Percentiles rank a stretch among this genome's conserved stretches.
Evolutionary conservation across 345 rosid species (phyloP).

Genomic region (Linum usitatissimum): DNA sequence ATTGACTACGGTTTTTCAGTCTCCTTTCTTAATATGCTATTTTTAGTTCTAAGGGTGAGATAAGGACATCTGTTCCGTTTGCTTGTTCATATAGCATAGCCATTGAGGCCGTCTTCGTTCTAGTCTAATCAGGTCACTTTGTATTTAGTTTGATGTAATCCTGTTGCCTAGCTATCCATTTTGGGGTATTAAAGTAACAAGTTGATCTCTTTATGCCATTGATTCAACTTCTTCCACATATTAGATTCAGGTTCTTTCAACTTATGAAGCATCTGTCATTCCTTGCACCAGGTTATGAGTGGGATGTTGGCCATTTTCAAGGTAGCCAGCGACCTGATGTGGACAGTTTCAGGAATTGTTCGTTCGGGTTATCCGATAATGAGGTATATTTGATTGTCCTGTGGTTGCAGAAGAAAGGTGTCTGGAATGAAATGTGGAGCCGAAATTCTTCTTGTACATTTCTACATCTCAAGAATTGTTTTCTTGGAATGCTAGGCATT

Average conservation of each 20-base stretch:
- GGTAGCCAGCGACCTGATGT: constrained; percentile 77
- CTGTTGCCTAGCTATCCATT: too few species aligned
- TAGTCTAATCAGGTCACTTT: too few species aligned
- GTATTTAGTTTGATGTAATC: too few species aligned
- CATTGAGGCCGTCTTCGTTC: not conserved
- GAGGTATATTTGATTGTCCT: constrained; percentile 31
- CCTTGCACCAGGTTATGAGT: constrained; percentile 63
- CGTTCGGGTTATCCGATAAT: constrained; percentile 50
- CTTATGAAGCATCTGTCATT: constrained; percentile 4
- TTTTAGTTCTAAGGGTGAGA: not conserved
- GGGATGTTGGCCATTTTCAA: constrained; percentile 92
- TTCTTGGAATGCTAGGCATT: too few species aligned
- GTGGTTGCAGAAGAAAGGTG: not conserved
- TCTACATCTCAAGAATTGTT: too few species aligned
- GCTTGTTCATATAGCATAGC: not conserved
- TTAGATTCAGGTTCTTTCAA: not conserved
- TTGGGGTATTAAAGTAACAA: too few species aligned
- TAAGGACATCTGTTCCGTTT: not conserved
- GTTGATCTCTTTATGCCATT: too few species aligned
- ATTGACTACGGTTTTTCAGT: too few species aligned
- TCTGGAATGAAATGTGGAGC: too few species aligned
- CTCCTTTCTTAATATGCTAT: not conserved
- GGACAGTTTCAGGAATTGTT: constrained; percentile 82
- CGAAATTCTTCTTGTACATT: too few species aligned
- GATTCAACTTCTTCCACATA: too few species aligned